Percentiles rank a stretch among this genome's conserved stretches.
phyloP scores from a whole-genome alignment of 2,329 filamentous ascomycete species.

The Fusarium pininemorale region DNA sequence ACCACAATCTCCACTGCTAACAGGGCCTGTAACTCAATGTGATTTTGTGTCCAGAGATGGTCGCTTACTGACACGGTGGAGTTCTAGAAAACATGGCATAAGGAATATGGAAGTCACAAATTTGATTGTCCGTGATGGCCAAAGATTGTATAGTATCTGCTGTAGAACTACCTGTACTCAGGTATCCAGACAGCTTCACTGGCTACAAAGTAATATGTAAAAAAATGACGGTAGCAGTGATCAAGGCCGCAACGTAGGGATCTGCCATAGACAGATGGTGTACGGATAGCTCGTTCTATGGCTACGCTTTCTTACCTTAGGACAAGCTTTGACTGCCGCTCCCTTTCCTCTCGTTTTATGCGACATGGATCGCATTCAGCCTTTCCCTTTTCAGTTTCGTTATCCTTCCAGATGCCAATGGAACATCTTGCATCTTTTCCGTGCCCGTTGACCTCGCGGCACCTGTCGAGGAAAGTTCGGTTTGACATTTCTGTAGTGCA shows the following conservation, averaged over 20 bases:
- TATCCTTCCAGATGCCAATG: background rate
- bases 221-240: rapidly evolving
- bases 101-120: background rate
- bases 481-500: background rate
- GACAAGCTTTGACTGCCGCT: background rate
- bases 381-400: rapidly evolving
- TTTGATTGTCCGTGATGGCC: rapidly evolving
- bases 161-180: background rate
- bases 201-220: rapidly evolving
- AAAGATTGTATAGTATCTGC: background rate
- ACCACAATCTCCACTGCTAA: too few relatives aligned
- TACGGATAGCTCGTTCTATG: too few relatives aligned
- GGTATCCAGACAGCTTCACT: rapidly evolving
- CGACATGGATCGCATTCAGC: background rate
- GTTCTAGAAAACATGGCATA: background rate
- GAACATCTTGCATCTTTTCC: background rate
- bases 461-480: background rate
- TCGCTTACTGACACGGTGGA: background rate
- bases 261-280: rapidly evolving
- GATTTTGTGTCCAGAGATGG: background rate
- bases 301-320: rapidly evolving
- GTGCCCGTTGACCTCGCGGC: background rate
- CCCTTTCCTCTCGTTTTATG: background rate
- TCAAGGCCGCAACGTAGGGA: rapidly evolving
- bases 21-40: background rate